These are phyloP conservation scores for Euryodendron excelsum DNA, from an alignment of 148 eudicot genomes.

Conservation along the genomic window DNA sequence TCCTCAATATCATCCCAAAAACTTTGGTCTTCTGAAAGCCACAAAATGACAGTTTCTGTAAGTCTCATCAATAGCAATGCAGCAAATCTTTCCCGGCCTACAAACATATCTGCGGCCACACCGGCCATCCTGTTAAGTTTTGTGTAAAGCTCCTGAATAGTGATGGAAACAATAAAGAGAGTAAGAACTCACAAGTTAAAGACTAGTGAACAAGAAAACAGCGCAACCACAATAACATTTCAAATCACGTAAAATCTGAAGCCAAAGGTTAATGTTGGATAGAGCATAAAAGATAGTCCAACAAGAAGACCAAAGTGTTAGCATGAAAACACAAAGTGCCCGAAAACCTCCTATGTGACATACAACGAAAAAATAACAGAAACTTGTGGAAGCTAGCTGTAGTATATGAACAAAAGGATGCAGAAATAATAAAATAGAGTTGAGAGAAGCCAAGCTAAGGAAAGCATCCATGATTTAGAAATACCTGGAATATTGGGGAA, in stretches of 20 bases:
- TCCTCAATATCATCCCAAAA: conserved; percentile 99
- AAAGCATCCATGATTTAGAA: conserved; percentile 3
- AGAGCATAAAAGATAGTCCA: too few relatives aligned
- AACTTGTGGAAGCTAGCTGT: neutral
- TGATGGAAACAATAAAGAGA: conserved; percentile 4
- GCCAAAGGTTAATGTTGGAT: too few relatives aligned
- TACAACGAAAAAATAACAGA: neutral
- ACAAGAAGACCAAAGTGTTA: too few relatives aligned
- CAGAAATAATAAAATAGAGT: neutral
- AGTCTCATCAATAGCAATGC: conserved; percentile 85
- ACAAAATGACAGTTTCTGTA: conserved; percentile 81
- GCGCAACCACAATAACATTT: neutral
- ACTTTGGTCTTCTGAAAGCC: conserved; percentile 87
- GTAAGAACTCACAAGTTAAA: neutral
- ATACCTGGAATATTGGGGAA: conserved; percentile 88
- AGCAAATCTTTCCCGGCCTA: conserved; percentile 87
- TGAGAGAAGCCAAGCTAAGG: neutral
- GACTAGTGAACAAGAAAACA: neutral
- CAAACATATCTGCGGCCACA: conserved; percentile 89
- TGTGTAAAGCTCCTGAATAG: conserved; percentile 74
- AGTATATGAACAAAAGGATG: neutral
- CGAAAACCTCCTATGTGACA: neutral
- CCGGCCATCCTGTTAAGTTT: conserved; percentile 80
- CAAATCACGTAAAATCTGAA: too few relatives aligned
- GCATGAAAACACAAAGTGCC: too few relatives aligned